Evolutionary conservation across 2,329 filamentous ascomycete genomes (phyloP), one percentile per base, ranked within the genome.

Genomic region (Pseudopyrenochaeta lycopersici): DNA sequence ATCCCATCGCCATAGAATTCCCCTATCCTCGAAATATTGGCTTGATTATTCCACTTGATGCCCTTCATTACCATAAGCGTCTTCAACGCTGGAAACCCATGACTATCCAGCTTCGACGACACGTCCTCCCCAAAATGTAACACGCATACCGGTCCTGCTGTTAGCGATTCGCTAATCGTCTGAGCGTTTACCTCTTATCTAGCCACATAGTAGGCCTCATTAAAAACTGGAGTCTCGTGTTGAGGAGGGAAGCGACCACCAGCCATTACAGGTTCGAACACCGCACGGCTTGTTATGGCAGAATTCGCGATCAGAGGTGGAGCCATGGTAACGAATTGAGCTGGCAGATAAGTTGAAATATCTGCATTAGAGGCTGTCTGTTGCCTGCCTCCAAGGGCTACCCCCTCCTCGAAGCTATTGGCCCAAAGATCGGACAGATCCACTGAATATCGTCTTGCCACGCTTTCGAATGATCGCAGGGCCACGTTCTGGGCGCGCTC

Each of bases 401-500:
- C 29, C 14, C 4, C 14, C 18, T 23, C 36, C 18, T 39, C 36
- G 36, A 14, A 11, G 17, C 35, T 3, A 17, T 7, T 18, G 17
- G 35, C 20, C 18, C 18, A 23, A 39, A 23, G 20, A 20, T 21
- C 36, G 18, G 36, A 39, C 5, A 64, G 33, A 17, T 63, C 63
- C 17, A 69, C 30, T 0, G 46, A 54, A 10, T 64, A 56, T 27
- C 60, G 61, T n/a, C 55, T 57, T 2, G 60, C 66, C 2, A 69
- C 59, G 7, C 50, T 39, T 27, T 65, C 51, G 30, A 70, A 62
- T 15, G 56, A 62, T 1, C 44, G 50, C 7, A 66, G 43, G 23
- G 64, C 63, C 6, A 71, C 50, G 9, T 49, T 48, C 38, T 62
- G 66, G 1, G 69, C 71, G 29, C 64, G 62, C 30, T 54, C 54